Evolutionary conservation across 805 yeast species (phyloP).

Genomic region (Yamadazyma endophytica): DNA sequence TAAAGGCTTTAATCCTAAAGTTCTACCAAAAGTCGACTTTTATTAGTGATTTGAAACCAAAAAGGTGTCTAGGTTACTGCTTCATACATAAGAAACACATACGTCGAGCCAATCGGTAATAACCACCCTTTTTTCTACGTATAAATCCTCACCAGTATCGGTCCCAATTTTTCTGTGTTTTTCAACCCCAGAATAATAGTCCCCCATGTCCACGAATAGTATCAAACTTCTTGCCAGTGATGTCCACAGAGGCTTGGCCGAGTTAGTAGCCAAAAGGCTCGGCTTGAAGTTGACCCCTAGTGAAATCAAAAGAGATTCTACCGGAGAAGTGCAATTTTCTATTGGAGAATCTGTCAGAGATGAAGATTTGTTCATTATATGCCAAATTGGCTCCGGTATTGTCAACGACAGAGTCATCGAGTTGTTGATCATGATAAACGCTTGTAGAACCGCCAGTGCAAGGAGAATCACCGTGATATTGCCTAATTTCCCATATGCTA

Average conservation of each 20-base stretch:
- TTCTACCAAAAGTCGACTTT: too few species aligned
- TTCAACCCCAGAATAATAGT: too few species aligned
- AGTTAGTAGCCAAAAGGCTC: conserved; percentile 63
- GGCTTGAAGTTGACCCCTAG: conserved; percentile 67
- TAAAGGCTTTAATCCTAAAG: too few species aligned
- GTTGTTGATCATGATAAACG: conserved; percentile 82
- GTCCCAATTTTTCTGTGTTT: too few species aligned
- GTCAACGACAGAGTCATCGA: conserved; percentile 88
- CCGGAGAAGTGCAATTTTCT: conserved; percentile 70
- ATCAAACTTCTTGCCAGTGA: conserved; percentile 57
- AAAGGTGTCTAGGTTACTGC: too few species aligned
- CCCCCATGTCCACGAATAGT: conserved; percentile 65
- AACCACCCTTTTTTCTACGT: too few species aligned
- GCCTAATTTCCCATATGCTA: conserved; percentile 94
- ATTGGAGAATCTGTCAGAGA: conserved; percentile 80
- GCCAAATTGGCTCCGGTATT: conserved; percentile 76
- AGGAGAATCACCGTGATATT: conserved; percentile 90
- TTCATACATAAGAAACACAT: too few species aligned
- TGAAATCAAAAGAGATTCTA: conserved; percentile 74
- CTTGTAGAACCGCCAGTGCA: conserved; percentile 95
- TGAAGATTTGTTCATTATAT: conserved; percentile 73
- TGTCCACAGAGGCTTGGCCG: conserved; percentile 83
- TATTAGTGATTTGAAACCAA: too few species aligned
- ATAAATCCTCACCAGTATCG: too few species aligned
- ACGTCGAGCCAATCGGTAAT: too few species aligned